Evolutionary conservation across 176 grass and related monocot genomes (phyloP).

Genomic region (Zoysia pacifica): DNA sequence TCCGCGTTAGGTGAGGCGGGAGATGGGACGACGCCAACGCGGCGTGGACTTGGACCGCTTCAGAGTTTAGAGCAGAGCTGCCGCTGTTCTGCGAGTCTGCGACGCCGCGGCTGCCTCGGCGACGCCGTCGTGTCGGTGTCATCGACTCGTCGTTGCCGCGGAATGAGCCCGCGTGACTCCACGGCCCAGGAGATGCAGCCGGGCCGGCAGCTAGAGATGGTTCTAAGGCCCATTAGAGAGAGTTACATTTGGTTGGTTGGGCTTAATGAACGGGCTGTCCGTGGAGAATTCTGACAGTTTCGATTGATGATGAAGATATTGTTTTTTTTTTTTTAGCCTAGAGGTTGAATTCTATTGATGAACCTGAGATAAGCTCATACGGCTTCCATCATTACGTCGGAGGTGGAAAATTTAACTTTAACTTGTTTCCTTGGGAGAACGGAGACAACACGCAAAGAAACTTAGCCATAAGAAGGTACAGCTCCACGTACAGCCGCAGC

Average conservation of each 20-base stretch:
- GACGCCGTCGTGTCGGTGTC: constrained; percentile 23
- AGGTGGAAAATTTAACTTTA: constrained; percentile 6
- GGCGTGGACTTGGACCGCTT: constrained; percentile 40
- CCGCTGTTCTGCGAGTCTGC: not conserved
- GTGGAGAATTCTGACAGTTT: not conserved
- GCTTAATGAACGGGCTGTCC: not conserved
- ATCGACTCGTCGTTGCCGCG: not conserved
- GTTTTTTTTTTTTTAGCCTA: no score
- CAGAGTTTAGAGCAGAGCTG: not conserved
- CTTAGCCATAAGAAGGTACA: not conserved
- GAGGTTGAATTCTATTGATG: not conserved
- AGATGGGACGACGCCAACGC: not conserved
- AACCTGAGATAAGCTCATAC: not conserved
- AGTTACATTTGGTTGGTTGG: not conserved
- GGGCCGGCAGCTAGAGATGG: not conserved
- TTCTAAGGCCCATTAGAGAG: not conserved
- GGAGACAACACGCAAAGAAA: constrained; percentile 23
- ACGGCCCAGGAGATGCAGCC: not conserved
- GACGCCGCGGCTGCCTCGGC: constrained; percentile 27
- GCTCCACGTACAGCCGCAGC: not conserved
- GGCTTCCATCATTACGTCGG: not conserved
- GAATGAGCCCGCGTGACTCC: not conserved
- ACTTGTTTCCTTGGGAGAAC: not conserved
- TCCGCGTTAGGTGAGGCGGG: not conserved
- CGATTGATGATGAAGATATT: not conserved